A percentile compares a stretch with the other conserved stretches of the same genome.
phyloP scores from a whole-genome alignment of 2,329 filamentous ascomycete species.

The Dichotomopilus funicola region DNA sequence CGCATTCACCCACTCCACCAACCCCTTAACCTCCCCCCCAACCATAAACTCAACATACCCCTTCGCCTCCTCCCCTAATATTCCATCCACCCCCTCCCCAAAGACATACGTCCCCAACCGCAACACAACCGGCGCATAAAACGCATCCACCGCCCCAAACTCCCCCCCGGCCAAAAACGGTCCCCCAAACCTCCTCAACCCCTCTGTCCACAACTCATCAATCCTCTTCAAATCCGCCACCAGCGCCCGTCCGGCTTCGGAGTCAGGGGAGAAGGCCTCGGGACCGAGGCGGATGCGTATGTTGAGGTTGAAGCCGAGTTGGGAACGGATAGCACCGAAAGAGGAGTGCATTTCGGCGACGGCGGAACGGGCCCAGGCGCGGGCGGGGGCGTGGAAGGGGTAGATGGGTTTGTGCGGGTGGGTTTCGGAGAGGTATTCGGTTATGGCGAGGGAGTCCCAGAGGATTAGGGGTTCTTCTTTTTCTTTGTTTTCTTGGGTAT shows the following conservation, averaged over 20 bases:
- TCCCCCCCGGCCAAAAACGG: constrained; percentile 35
- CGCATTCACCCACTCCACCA: constrained; percentile 34
- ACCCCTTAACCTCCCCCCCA: constrained; percentile 26
- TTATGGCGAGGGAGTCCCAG: constrained; percentile 44
- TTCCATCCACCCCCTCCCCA: constrained; percentile 17
- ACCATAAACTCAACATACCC: constrained; percentile 32
- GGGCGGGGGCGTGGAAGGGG: constrained; percentile 30
- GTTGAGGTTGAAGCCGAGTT: constrained; percentile 39
- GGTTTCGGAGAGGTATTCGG: constrained; percentile 40
- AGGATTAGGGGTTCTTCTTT: constrained; percentile 26
- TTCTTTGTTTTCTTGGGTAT: background rate
- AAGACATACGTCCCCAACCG: constrained; percentile 33
- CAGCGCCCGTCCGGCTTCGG: constrained; percentile 13
- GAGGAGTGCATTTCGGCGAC: constrained; percentile 43
- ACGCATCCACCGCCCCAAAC: constrained; percentile 37
- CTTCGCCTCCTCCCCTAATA: constrained; percentile 25
- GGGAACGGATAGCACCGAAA: constrained; percentile 35
- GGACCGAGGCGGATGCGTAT: constrained; percentile 31
- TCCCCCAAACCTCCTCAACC: constrained; percentile 34
- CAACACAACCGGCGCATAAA: constrained; percentile 37
- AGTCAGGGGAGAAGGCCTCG: constrained; percentile 18
- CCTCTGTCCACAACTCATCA: constrained; percentile 33
- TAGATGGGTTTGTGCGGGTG: constrained; percentile 34
- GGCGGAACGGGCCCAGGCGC: constrained; percentile 39
- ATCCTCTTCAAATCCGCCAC: constrained; percentile 33